These are phyloP conservation scores for Lippia alba DNA, from an alignment of 305 asterid species.

Conservation along the genomic window DNA sequence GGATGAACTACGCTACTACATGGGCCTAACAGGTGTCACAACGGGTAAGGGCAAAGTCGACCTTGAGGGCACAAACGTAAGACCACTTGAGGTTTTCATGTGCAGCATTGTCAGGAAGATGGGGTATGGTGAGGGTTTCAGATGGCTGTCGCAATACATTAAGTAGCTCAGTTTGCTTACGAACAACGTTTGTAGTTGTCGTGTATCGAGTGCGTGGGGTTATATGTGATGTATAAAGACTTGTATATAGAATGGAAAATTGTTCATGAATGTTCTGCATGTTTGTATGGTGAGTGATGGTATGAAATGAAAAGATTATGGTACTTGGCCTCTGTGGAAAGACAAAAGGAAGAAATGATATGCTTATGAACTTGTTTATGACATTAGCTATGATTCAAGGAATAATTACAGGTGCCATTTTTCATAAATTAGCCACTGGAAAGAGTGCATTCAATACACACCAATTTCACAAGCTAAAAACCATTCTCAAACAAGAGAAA, in stretches of 20 bases:
- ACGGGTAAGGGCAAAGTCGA: conserved; percentile 51
- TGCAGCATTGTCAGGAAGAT: conserved; percentile 64
- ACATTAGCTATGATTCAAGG: too few relatives aligned
- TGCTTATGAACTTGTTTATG: neutral
- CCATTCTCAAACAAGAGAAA: neutral
- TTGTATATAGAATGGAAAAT: neutral
- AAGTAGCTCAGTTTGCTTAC: conserved; percentile 28
- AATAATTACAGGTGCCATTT: too few relatives aligned
- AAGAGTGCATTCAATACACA: too few relatives aligned
- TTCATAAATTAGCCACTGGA: too few relatives aligned
- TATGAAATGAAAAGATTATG: too few relatives aligned
- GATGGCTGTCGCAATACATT: conserved; percentile 58
- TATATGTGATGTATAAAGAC: neutral
- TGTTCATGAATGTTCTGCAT: neutral
- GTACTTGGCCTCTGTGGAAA: neutral
- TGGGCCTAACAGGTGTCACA: conserved; percentile 51
- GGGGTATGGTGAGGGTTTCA: conserved; percentile 68
- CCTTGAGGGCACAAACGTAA: conserved; percentile 34
- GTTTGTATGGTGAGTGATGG: neutral
- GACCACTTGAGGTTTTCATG: conserved; percentile 59
- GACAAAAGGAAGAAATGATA: neutral
- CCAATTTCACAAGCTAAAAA: neutral
- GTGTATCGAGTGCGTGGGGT: neutral
- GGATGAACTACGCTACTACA: conserved; percentile 47
- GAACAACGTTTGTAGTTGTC: neutral